phyloP scores from a whole-genome alignment of 2,329 filamentous ascomycete species.

The Exophiala phaeomuriformis region DNA sequence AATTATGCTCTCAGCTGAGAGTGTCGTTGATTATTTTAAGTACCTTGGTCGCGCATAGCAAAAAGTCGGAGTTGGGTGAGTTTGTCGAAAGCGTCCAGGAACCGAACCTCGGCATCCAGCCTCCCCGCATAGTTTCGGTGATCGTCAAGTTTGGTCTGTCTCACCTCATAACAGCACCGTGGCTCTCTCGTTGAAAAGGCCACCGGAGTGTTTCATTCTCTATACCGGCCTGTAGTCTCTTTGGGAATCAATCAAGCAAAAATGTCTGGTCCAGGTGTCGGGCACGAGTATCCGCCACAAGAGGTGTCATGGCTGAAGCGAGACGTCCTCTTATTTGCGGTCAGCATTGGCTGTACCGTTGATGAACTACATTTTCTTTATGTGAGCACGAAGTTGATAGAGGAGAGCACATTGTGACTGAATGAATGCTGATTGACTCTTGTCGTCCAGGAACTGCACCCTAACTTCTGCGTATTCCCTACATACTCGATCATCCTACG shows the following conservation, averaged over 20 bases:
- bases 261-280: slow-evolving; percentile 51
- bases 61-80: too few relatives aligned
- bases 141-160: too few relatives aligned
- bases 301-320: slow-evolving; percentile 81
- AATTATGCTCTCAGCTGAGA: too few relatives aligned
- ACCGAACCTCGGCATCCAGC: background rate
- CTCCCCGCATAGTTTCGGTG: background rate
- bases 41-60: too few relatives aligned
- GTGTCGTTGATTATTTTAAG: too few relatives aligned
- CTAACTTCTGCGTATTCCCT: slow-evolving; percentile 78
- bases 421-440: background rate
- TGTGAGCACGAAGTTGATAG: slow-evolving; percentile 43
- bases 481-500: slow-evolving; percentile 78
- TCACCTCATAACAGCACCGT: too few relatives aligned
- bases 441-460: slow-evolving; percentile 62
- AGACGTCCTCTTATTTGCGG: slow-evolving; percentile 82
- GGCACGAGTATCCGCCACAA: slow-evolving; percentile 70
- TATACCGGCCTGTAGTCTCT: background rate
- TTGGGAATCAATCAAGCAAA: slow-evolving; percentile 7
- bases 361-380: slow-evolving; percentile 92
- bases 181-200: background rate
- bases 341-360: slow-evolving; percentile 71
- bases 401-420: background rate
- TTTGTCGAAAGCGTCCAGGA: background rate
- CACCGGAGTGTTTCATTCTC: background rate